These are phyloP conservation scores for Diplosphaera chodatii DNA, from an alignment of 139 green algal genomes.

Conservation along the genomic window DNA sequence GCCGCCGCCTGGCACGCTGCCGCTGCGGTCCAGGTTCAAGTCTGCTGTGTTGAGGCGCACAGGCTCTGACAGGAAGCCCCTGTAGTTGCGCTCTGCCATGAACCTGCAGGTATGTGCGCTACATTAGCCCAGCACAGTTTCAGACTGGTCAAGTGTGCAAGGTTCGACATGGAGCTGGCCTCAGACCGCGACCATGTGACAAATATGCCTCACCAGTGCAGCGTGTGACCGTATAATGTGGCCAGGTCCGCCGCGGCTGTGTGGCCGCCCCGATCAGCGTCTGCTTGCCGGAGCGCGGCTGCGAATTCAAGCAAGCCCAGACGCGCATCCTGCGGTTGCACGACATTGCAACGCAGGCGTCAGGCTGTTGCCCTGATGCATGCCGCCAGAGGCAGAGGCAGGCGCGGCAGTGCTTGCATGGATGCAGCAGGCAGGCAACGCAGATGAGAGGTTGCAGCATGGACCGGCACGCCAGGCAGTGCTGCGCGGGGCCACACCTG, in stretches of 20 bases:
- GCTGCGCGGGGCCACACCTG: no score
- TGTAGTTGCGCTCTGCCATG: conserved; percentile 51
- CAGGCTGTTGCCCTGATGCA: no score
- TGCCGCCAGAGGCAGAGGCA: no score
- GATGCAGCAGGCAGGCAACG: no score
- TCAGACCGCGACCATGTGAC: no score
- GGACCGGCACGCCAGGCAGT: no score
- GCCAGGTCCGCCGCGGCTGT: conserved; percentile 54
- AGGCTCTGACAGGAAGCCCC: conserved; percentile 46
- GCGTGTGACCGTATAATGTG: conserved; percentile 48
- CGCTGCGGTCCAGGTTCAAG: conserved; percentile 29
- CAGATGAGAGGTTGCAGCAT: no score
- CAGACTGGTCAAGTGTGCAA: no score
- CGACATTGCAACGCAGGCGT: background rate
- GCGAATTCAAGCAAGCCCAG: conserved; percentile 34
- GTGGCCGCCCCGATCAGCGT: conserved; percentile 35
- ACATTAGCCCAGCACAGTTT: no score
- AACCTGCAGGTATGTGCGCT: no score
- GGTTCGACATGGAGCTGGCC: no score
- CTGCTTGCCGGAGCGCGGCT: conserved; percentile 35
- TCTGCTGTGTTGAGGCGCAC: conserved; percentile 52
- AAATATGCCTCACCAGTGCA: conserved; percentile 40
- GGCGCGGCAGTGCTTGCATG: no score
- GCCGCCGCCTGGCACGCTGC: background rate
- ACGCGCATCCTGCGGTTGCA: conserved; percentile 24